phyloP scores from a whole-genome alignment of 768 basidiomycete species.

The Naganishia antarctica region DNA sequence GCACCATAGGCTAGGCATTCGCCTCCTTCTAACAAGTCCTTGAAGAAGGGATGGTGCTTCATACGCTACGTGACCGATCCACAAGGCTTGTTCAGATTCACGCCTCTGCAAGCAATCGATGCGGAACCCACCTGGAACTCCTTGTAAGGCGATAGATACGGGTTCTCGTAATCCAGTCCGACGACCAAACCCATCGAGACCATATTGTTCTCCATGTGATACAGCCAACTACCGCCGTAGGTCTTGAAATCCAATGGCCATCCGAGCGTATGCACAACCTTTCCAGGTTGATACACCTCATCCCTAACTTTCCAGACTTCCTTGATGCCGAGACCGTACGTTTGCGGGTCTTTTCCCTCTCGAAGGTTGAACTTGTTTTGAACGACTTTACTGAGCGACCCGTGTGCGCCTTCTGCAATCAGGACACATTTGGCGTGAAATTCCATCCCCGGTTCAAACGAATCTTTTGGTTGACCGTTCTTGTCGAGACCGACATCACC shows the following conservation, averaged over 20 bases:
- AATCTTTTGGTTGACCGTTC: conserved; percentile 67
- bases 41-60: conserved; percentile 95
- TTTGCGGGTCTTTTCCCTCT: conserved; percentile 71
- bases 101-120: neutral
- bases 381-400: conserved; percentile 75
- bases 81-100: too few relatives aligned
- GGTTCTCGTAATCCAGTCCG: conserved; percentile 90
- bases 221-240: conserved; percentile 89
- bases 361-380: conserved; percentile 70
- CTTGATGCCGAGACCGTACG: conserved; percentile 92
- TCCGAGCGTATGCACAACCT: conserved; percentile 89
- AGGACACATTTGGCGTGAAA: conserved; percentile 88
- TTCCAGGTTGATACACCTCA: conserved; percentile 63
- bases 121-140: conserved; percentile 76
- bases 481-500: conserved; percentile 91
- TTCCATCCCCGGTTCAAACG: conserved; percentile 93
- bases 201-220: conserved; percentile 89
- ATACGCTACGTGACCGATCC: conserved; percentile 60
- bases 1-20: conserved; percentile 86
- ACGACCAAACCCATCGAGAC: conserved; percentile 87
- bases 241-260: conserved; percentile 81
- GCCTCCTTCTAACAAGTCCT: conserved; percentile 67
- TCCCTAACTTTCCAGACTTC: conserved; percentile 89
- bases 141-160: conserved; percentile 81
- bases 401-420: conserved; percentile 92